phyloP scores from a whole-genome alignment of 495 filamentous ascomycete genomes.

The Lindgomyces ingoldianus region DNA sequence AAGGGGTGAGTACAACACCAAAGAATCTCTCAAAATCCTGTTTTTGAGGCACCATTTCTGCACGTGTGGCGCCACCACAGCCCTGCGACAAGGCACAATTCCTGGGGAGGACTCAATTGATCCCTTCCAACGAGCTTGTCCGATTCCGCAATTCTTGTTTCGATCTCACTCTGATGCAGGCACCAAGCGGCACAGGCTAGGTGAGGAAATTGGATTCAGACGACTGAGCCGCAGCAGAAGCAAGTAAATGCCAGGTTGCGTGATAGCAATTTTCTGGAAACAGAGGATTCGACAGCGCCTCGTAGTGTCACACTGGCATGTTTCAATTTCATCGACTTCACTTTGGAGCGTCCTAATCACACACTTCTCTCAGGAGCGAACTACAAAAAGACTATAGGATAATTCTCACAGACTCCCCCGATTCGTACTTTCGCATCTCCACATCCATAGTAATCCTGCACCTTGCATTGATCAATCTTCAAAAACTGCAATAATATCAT shows the following conservation, averaged over 20 bases:
- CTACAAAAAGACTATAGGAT: no score
- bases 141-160: neutral
- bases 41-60: neutral
- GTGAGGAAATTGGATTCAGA: neutral
- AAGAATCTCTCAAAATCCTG: neutral
- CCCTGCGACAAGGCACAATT: constrained; percentile 1
- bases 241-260: neutral
- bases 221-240: neutral
- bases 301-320: neutral
- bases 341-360: no score
- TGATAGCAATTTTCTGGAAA: neutral
- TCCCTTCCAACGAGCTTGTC: neutral
- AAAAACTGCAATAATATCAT: neutral
- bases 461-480: neutral
- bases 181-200: neutral
- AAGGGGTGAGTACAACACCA: neutral
- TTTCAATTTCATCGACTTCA: no score
- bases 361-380: no score
- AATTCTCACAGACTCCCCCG: no score
- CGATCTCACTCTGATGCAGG: neutral
- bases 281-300: neutral
- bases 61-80: constrained; percentile 6
- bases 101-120: neutral
- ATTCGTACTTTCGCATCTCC: neutral
- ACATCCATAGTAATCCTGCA: neutral